These are phyloP conservation scores for Solanum stenotomum DNA, from an alignment of 257 asterid species.

Conservation along the genomic window DNA sequence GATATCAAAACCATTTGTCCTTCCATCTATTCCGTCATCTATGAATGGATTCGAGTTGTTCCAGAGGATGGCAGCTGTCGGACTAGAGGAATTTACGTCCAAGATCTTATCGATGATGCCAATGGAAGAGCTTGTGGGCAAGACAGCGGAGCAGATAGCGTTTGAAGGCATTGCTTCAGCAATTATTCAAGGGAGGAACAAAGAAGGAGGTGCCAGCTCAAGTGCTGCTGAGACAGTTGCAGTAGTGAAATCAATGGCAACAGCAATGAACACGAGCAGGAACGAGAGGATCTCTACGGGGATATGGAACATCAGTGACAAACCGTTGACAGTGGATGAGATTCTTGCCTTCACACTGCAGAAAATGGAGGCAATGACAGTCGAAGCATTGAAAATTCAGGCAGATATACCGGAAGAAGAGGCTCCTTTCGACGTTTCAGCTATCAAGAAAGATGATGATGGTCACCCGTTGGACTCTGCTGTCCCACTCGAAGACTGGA, in stretches of 20 bases:
- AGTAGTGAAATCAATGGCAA: constrained; percentile 59
- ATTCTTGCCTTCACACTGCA: constrained; percentile 61
- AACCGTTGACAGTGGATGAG: constrained; percentile 44
- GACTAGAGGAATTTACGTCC: constrained; percentile 53
- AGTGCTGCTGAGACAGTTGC: constrained; percentile 73
- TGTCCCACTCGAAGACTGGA: constrained; percentile 55
- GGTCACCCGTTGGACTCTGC: constrained; percentile 40
- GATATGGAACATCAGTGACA: constrained; percentile 69
- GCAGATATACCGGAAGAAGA: constrained; percentile 64
- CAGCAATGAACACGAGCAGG: constrained; percentile 50
- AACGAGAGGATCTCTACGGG: constrained; percentile 60
- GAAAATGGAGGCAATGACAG: constrained; percentile 66
- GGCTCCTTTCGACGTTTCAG: constrained; percentile 64
- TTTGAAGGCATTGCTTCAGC: constrained; percentile 93
- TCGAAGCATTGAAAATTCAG: constrained; percentile 67
- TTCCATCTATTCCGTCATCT: constrained; percentile 24
- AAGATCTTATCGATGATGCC: constrained; percentile 57
- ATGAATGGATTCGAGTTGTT: constrained; percentile 52
- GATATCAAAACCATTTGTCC: constrained; percentile 55
- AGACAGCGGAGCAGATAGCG: constrained; percentile 88
- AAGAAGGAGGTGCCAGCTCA: constrained; percentile 66
- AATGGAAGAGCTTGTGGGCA: constrained; percentile 71
- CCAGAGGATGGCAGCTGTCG: constrained; percentile 61
- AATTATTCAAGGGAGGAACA: constrained; percentile 67
- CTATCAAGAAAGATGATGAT: constrained; percentile 10